A percentile compares a stretch with the other conserved stretches of the same genome.
These are phyloP conservation scores for Pulveroboletus sp. DNA, from an alignment of 768 basidiomycete species.

Conservation along the genomic window DNA sequence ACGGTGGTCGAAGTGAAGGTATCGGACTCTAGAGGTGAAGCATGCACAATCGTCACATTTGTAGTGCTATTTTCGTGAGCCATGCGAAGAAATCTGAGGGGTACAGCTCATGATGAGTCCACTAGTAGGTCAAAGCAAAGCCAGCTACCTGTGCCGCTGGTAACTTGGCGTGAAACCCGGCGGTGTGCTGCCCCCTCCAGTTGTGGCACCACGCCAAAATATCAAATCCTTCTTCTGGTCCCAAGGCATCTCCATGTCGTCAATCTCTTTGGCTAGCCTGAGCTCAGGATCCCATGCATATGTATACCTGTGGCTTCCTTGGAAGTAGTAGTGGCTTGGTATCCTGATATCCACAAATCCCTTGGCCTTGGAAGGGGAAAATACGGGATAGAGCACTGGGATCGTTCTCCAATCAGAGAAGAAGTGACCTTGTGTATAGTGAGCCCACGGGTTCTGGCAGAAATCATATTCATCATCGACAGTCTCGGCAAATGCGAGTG, in stretches of 20 bases:
- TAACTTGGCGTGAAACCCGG: conserved; percentile 78
- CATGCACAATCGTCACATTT: conserved; percentile 64
- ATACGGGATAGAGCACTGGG: conserved; percentile 84
- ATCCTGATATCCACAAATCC: conserved; percentile 91
- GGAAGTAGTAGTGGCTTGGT: conserved; percentile 95
- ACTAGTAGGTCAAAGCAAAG: conserved; percentile 1
- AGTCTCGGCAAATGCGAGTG: conserved; percentile 58
- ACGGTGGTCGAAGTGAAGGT: conserved; percentile 59
- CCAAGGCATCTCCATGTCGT: conserved; percentile 87
- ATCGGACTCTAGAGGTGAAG: conserved; percentile 55
- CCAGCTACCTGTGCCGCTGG: conserved; percentile 72
- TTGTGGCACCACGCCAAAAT: conserved; percentile 95
- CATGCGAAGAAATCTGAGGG: conserved; percentile 66
- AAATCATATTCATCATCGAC: conserved; percentile 72
- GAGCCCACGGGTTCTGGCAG: conserved; percentile 78
- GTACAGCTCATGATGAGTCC: neutral
- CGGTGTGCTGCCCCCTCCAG: conserved; percentile 87
- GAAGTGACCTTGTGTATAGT: conserved; percentile 88
- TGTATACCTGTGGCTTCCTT: conserved; percentile 73
- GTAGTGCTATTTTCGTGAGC: conserved; percentile 45
- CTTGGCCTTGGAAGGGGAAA: conserved; percentile 83
- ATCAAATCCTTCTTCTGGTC: conserved; percentile 80
- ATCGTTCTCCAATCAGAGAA: conserved; percentile 96
- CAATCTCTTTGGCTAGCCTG: conserved; percentile 66
- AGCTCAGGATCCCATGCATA: conserved; percentile 87